Base-by-base conservation (phyloP, 495 filamentous ascomycete species). In the Penicillium ochrochloron region DNA sequence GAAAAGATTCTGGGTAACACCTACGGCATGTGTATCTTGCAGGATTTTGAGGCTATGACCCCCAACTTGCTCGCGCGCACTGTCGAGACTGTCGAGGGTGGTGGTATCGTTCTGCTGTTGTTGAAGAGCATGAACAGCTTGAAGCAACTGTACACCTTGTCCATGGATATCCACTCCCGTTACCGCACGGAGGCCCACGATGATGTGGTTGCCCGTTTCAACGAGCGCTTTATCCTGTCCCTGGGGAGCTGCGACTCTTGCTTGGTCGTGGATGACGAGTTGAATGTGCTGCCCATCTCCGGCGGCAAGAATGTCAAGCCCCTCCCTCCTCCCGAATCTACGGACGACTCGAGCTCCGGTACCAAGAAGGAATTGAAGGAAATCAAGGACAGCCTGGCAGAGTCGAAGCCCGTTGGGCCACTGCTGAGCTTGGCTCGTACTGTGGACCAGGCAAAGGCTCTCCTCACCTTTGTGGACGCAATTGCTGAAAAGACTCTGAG, bases 1-100 rank as follows among this genome's bases (percentile, higher is more conserved):
- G 96, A 99, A 64, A 97, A 97, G 82, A 98, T 99, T 73, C 78
- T 99, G 42, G 96, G 96, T 67, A 97, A 98, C 77, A 99, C 96
- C 34, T 99, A 94, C 74, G 95, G 96, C 66, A 98, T 98, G 91
- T 97, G 93, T 74, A 95, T 98, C 65, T 80, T 99, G 60, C 96
- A 99, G 73, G 96, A 99, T 65, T 99, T 99, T 69, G 96, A 99
- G 73, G 96, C 93, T 29, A 89, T 99, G 62, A 99, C 95, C 7
- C 96, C 96, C 31, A 99, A 99, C 72, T 82, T 97, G 62, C 85
- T 99, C 23, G 96, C 96, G 2, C 83, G 94, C 50, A 98, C 95
- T 4, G 91, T 99, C 67, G 96, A 99, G 76, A 98, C 96, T 0
- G 96, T 99, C 23, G 95, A 99, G 72, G 96, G 96, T 66, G 96